Evolutionary conservation across 306 rosid species (phyloP), one percentile per base, ranked within the genome.

Genomic region (Rosa chinensis): DNA sequence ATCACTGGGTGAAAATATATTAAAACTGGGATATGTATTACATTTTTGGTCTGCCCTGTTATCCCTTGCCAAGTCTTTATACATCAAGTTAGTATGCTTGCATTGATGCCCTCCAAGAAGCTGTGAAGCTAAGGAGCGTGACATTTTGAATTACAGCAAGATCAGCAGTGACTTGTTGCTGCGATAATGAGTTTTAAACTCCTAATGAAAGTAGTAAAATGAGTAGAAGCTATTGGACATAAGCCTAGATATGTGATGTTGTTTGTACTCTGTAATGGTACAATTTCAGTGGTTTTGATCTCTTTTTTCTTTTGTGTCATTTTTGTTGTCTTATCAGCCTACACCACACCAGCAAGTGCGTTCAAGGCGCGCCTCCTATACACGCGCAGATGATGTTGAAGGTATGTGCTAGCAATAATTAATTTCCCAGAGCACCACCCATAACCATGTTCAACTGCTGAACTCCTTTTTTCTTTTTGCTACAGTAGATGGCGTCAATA

Each of bases 291-390:
- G 62, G 56, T 70, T 58, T 56, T 80, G 11, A 45, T 77, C 66
- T 55, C 14, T 1, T 66, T 5, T 17, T 64, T 61, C 37, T 32
- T 32, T 32, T 32, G 37, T 56, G 28, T 74, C 72, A 47, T 78
- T 55, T 1, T 59, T 69, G 17, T 75, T 81, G 59, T 76, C 66
- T 58, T 58, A 84, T 89, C 97, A 94, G 98, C 98, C 98, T 61
- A 89, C 97, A 5, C 90, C 91, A 37, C 97, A 92, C 37, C 98
- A 94, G 86, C 98, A 94, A 72, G 83, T 84, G 21, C 97, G 92
- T 35, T 85, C 94, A 62, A 90, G 94, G 85, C 98, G 93, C 69
- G 91, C 97, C 49, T 85, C 98, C 53, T 94, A 92, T 87, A 89
- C 98, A 80, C 92, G 90, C 23, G 74, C 90, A 56, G 97, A 82